Conservation (phyloP, 1,284 basidiomycete species). For the Blastosporella zonata region DNA sequence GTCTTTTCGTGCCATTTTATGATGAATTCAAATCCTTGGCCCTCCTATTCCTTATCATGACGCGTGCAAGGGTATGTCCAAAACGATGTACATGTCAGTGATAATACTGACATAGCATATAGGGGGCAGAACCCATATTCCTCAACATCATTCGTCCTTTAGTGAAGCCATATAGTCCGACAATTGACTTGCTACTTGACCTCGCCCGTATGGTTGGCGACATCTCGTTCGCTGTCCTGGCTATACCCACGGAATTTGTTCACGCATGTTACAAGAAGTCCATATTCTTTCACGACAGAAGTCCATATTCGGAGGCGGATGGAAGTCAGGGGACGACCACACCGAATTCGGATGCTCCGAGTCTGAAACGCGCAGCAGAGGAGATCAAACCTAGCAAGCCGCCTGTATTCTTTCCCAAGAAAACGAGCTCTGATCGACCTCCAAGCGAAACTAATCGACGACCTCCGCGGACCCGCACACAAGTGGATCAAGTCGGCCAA, state of each 20-base stretch:
- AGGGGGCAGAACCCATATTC: slow-evolving; percentile 80
- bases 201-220: slow-evolving; percentile 59
- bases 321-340: slow-evolving; percentile 14
- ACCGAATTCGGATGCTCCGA: not conserved
- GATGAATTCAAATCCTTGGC: slow-evolving; percentile 71
- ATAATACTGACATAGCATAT: slow-evolving; percentile 12
- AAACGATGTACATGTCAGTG: not conserved
- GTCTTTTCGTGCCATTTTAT: slow-evolving; percentile 75
- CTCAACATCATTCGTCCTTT: slow-evolving; percentile 70
- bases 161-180: slow-evolving; percentile 62
- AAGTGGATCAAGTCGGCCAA: slow-evolving; percentile 11
- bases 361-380: slow-evolving; percentile 1
- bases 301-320: slow-evolving; percentile 21
- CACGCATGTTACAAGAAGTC: slow-evolving; percentile 40
- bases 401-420: slow-evolving; percentile 14
- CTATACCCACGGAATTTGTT: slow-evolving; percentile 49
- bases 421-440: slow-evolving; percentile 8
- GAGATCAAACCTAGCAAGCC: slow-evolving; percentile 1
- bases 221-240: slow-evolving; percentile 53
- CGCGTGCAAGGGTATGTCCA: slow-evolving; percentile 64
- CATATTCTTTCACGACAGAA: slow-evolving; percentile 5
- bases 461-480: slow-evolving; percentile 2
- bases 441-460: slow-evolving; percentile 1
- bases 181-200: slow-evolving; percentile 61
- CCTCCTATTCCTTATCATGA: slow-evolving; percentile 68